Base-by-base conservation (phyloP, 139 green algal species). In the Pedinophyceae sp. region DNA sequence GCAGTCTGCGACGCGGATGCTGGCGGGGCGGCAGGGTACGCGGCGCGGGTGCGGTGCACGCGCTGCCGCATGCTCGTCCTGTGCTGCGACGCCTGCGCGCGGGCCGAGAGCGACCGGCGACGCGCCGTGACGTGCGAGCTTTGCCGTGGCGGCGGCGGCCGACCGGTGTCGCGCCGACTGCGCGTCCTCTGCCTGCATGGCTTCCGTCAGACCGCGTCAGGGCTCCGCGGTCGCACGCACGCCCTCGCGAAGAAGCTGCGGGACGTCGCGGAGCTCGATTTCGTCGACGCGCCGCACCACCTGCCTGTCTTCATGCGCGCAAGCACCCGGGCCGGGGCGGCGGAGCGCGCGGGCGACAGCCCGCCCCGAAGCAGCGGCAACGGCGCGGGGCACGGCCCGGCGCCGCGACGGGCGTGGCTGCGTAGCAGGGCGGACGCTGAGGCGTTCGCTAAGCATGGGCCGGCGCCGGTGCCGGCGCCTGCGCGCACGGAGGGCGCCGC, bases 141-240 rank as follows among this genome's bases (percentile, higher is more conserved):
- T 30, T 55, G 49, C 49, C n/a, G 49, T 17, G 49, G 24, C 19
- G 49, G 22, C 24, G 24, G 5, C 5, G 20, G 22, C 20, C 20
- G 4, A 29, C n/a, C 49, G n/a, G 4, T 19, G 49, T 19, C 22
- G 5, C 23, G 24, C 20, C 49, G 7, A 38, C 70, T 93, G 51
- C 65, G 67, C 7, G 70, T 94, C 13, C 65, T 94, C 20, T 91
- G 83, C 48, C 62, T 95, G 23, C 86, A 95, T 57, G 86, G 86
- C 45, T 95, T 95, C 66, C 52, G 86, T 16, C 82, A 95, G 69
- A 88, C 58, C 3, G 82, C 51, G 0, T 55, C 54, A 19, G 64
- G 70, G 17, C 81, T 93, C 27, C 62, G 76, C 54, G 84, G 75
- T 1, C 72, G 86, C 6, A 78, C 73, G 2, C 50, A 49, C 22